Base-by-base conservation (phyloP, 2,329 filamentous ascomycete species). In the Aspergillus thermomutatus region DNA sequence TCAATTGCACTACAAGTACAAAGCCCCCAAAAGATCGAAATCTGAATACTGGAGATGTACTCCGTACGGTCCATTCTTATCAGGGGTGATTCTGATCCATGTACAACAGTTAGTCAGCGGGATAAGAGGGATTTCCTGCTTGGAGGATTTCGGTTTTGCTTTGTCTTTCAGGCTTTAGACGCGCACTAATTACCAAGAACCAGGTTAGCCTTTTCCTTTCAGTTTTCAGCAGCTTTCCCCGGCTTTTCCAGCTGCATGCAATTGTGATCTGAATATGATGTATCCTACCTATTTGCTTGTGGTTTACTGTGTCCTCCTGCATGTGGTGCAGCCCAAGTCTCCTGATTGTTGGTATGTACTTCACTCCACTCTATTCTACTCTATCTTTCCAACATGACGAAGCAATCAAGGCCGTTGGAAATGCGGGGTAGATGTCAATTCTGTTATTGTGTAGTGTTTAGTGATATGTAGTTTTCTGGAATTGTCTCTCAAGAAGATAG, bases 221-320 rank as follows among this genome's bases (percentile, higher is more conserved):
- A 19, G 40, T 2, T 11, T 21, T 43, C n/a, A 43, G 3, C n/a
- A 43, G 21, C 9, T 2, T 49, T 43, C 53, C 52, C 50, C 54
- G 52, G 47, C 25, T 53, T 37, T 59, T 54, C 54, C 54, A 60
- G 55, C 55, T 59, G 62, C 60, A 61, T 60, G 58, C 53, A 59
- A 59, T 56, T 7, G 31, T 6, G 31, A 14, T 37, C 7, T 17
- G 31, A 37, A 17, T 37, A 37, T 37, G 31, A 37, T 37, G 31
- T 37, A n/a, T 17, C 17, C 14, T 37, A 6, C 17, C 14, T 37
- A 5, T 14, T 17, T 17, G 31, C 31, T 4, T 7, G 31, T 37
- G 31, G 17, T 6, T 3, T 26, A 17, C 31, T 6, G 2, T 37
- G 6, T 6, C 31, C 17, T 37, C 31, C 56, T 59, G 60, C 58